phyloP scores from a whole-genome alignment of 805 yeast genomes.

The Cyberlindnera maritima region DNA sequence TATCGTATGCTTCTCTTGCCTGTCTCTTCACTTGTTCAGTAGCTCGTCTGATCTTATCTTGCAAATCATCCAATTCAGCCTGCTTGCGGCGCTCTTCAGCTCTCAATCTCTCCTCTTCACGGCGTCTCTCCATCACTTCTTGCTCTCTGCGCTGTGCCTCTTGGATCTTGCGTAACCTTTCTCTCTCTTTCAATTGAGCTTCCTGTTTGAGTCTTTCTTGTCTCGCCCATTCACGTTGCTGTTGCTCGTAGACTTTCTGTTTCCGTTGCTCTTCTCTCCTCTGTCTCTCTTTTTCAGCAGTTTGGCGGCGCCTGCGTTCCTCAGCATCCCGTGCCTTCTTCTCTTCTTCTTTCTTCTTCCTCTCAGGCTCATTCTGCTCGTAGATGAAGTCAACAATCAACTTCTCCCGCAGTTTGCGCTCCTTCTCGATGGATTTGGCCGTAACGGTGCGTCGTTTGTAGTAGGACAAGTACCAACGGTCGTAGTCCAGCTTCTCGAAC shows the following conservation, averaged over 20 bases:
- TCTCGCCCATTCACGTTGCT: constrained; percentile 1
- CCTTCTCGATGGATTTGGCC: constrained; percentile 1
- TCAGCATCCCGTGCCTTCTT: background rate
- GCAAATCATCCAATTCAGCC: constrained; percentile 5
- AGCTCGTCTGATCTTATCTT: constrained; percentile 7
- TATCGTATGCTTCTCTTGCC: background rate
- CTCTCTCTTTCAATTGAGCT: constrained; percentile 5
- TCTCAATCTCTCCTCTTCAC: constrained; percentile 10
- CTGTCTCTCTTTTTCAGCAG: background rate
- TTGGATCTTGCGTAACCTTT: constrained; percentile 6
- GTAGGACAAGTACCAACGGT: constrained; percentile 17
- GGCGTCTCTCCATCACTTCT: constrained; percentile 15
- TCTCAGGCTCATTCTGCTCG: background rate
- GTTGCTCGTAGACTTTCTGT: background rate
- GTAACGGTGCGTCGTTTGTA: constrained; percentile 13
- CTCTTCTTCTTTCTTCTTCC: background rate
- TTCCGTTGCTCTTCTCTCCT: background rate
- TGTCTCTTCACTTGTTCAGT: constrained; percentile 6
- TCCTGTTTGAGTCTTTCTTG: constrained; percentile 1
- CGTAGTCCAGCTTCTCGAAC: constrained; percentile 3
- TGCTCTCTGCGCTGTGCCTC: constrained; percentile 11
- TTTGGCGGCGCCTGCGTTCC: background rate
- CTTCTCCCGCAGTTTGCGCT: background rate
- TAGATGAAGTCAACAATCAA: background rate
- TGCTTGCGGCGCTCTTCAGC: constrained; percentile 10